Base-by-base conservation (phyloP, 2,329 filamentous ascomycete genomes). In the Elsinoe arachidis region DNA sequence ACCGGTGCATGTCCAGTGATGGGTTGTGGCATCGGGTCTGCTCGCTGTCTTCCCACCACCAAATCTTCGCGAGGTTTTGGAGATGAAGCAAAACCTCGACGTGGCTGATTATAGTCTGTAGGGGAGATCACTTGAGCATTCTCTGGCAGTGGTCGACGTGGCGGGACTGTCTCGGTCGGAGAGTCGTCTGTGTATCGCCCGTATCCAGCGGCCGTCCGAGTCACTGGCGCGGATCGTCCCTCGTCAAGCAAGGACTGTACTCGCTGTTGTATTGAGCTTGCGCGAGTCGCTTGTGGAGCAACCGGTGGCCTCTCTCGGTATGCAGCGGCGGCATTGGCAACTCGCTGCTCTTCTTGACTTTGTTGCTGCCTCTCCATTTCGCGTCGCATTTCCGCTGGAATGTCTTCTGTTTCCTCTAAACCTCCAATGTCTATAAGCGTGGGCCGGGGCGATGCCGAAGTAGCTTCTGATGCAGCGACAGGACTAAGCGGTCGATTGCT, bases 201-300 rank as follows among this genome's bases (percentile, higher is more conserved):
- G 68, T 97, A 97, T 0, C 92, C 92, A 62, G 91, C 85, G 0
- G 91, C 91, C 0, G 90, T 96, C 63, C 85, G 83, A 26, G 82
- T 80, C 1, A 78, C 73, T 4, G 82, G 77, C 78, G 83, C 64
- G 56, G 64, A 62, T 39, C 83, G 82, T 39, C 86, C 89, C 66
- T 96, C 91, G 60, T 85, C 85, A 14, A 99, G 75, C 52, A 97
- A 76, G 52, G 83, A 89, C 73, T 95, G 88, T 56, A 99, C 89
- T 62, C 92, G 86, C 67, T 88, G 90, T 69, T 97, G 90, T 64
- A 99, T 99, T 23, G 86, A 88, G n/a, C 84, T 81, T 15, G 90
- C 90, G 41, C 85, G 78, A 12, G 82, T 82, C 72, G 49, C 78
- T 81, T 67, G 79, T 79, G 66, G 73, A 80, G 70, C 78, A 54